A percentile compares a stretch with the other conserved stretches of the same genome.
phyloP scores from a whole-genome alignment of 768 basidiomycete genomes.

The Mycena sanguinolenta region DNA sequence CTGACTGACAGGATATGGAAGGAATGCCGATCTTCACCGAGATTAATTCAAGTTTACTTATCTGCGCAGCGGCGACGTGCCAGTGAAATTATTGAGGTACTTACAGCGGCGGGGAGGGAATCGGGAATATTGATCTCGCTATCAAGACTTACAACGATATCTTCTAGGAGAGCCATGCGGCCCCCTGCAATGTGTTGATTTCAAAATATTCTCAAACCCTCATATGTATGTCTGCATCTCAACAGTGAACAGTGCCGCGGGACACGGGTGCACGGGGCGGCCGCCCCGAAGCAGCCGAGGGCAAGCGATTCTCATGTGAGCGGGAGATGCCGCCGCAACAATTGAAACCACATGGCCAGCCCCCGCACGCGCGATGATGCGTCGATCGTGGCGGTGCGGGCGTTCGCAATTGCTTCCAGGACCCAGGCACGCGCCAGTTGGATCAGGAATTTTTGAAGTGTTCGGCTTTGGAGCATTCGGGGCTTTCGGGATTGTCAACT shows the following conservation, averaged over 20 bases:
- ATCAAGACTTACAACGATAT: too few relatives aligned
- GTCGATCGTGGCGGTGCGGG: neutral
- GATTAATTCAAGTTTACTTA: neutral
- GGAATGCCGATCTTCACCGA: neutral
- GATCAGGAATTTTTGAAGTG: too few relatives aligned
- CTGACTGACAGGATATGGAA: neutral
- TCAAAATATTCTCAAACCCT: too few relatives aligned
- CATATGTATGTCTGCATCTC: too few relatives aligned
- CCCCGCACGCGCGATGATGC: neutral
- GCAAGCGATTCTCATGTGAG: neutral
- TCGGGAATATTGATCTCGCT: too few relatives aligned
- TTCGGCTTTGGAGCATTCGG: too few relatives aligned
- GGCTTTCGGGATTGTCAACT: neutral
- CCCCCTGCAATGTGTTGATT: neutral
- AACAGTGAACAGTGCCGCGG: neutral
- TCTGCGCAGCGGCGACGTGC: neutral
- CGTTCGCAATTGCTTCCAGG: neutral
- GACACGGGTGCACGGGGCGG: neutral
- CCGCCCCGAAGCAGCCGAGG: neutral
- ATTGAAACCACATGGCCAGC: slow-evolving; percentile 21
- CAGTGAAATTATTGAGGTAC: too few relatives aligned
- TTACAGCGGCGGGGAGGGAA: too few relatives aligned
- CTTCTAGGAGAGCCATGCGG: neutral
- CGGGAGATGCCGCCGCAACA: slow-evolving; percentile 16
- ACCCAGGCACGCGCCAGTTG: neutral